Conservation (phyloP, 352 stramenopile genomes). For the Phytopythium chamaehyphon region DNA sequence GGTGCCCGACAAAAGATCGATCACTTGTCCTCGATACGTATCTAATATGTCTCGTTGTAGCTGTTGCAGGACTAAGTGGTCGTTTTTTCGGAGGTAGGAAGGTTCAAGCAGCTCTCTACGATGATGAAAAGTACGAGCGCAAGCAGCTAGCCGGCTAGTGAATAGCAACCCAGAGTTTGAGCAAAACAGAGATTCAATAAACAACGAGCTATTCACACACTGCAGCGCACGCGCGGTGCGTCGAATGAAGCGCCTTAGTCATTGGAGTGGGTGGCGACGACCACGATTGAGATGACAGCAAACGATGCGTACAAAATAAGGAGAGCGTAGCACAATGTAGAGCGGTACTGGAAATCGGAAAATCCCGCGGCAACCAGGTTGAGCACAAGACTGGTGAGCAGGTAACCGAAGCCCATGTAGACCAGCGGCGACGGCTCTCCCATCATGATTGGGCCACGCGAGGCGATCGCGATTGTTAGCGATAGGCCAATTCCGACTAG, state of each 20-base stretch:
- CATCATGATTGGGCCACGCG: constrained; percentile 50
- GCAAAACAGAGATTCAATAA: neutral
- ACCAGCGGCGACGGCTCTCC: constrained; percentile 50
- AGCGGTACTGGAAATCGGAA: constrained; percentile 61
- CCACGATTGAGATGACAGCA: constrained; percentile 52
- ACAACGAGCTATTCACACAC: neutral
- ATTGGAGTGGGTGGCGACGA: constrained; percentile 31
- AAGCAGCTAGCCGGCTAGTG: constrained; percentile 50
- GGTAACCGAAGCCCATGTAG: constrained; percentile 63
- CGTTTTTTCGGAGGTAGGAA: constrained; percentile 89
- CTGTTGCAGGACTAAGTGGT: constrained; percentile 74
- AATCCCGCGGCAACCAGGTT: constrained; percentile 53
- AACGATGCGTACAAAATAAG: constrained; percentile 61
- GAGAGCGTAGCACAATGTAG: constrained; percentile 55
- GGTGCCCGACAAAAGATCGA: too few relatives aligned
- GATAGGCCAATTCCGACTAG: constrained; percentile 66
- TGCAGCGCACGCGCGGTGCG: neutral
- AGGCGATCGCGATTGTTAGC: constrained; percentile 56
- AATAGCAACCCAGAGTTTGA: constrained; percentile 3
- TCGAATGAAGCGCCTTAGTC: constrained; percentile 22
- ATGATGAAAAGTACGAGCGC: constrained; percentile 72
- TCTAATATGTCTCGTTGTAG: constrained; percentile 28
- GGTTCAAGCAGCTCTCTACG: constrained; percentile 77
- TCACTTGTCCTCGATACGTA: too few relatives aligned
- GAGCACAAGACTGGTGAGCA: constrained; percentile 58